Percentiles rank a stretch among this genome's conserved stretches.
These are phyloP conservation scores for Chytridium lagenaria DNA, from an alignment of 371 early-diverging fungal genomes.

Conservation along the genomic window DNA sequence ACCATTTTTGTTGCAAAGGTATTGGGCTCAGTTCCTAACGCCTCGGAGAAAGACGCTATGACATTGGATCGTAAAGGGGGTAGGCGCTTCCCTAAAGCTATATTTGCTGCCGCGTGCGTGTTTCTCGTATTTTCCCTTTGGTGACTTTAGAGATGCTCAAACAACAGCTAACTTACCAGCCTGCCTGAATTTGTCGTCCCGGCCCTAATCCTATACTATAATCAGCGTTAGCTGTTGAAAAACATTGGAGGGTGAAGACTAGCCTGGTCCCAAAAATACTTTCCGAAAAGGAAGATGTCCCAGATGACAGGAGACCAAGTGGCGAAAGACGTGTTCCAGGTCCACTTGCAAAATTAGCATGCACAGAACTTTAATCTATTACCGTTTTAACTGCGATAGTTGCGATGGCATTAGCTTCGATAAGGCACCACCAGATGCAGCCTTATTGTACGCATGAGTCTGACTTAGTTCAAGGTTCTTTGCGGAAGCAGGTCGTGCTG, in stretches of 20 bases:
- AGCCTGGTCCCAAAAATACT: conserved; percentile 16
- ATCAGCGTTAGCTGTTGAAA: no score
- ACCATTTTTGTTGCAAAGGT: no score
- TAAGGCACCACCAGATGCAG: neutral
- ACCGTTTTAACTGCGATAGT: neutral
- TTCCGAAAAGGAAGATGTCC: conserved; percentile 5
- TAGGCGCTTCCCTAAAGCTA: conserved; percentile 34
- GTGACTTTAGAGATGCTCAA: no score
- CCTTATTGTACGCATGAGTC: neutral
- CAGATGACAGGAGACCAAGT: neutral
- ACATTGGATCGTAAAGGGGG: conserved; percentile 39
- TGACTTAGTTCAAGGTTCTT: neutral
- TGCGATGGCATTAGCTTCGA: neutral
- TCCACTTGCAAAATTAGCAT: neutral
- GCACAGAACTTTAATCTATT: no score
- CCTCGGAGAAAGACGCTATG: neutral
- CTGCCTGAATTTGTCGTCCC: neutral
- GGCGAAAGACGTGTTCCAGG: neutral
- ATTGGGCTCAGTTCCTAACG: neutral
- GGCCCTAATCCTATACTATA: neutral
- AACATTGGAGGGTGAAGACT: no score
- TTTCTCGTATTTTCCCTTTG: no score
- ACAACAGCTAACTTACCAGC: neutral
- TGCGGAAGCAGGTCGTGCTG: neutral
- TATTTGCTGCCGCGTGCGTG: conserved; percentile 34